Conservation (phyloP, 148 eudicot species). For the Polygonum maritimum region DNA sequence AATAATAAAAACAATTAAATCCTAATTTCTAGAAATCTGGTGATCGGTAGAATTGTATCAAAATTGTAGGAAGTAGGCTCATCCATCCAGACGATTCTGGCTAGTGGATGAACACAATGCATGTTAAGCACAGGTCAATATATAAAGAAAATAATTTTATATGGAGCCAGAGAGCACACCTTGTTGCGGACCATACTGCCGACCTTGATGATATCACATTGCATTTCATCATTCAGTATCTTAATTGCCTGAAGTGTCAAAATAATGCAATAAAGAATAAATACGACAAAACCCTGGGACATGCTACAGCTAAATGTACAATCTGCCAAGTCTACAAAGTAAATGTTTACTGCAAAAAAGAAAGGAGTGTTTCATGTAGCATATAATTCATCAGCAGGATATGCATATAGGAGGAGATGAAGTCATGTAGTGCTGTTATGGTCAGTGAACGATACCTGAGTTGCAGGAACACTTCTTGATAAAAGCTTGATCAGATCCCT, state of each 20-base stretch:
- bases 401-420: background rate
- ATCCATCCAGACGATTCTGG: background rate
- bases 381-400: background rate
- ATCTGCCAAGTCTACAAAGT: background rate
- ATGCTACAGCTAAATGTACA: background rate
- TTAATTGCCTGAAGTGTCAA: conserved; percentile 53
- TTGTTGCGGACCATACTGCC: conserved; percentile 78
- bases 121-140: background rate
- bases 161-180: conserved; percentile 29
- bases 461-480: conserved; percentile 90
- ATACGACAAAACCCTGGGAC: background rate
- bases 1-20: no score
- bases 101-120: background rate
- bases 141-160: background rate
- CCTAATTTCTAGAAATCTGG: no score
- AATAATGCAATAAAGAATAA: conserved; percentile 3
- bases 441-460: conserved; percentile 49
- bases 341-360: background rate
- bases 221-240: conserved; percentile 90
- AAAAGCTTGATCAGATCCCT: conserved; percentile 87
- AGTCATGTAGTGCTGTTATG: background rate
- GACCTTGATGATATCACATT: conserved; percentile 83
- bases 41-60: no score
- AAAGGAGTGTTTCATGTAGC: background rate
- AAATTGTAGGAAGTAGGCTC: background rate